These are phyloP conservation scores for Salix koriyanagi DNA, from an alignment of 345 rosid genomes.

Conservation along the genomic window DNA sequence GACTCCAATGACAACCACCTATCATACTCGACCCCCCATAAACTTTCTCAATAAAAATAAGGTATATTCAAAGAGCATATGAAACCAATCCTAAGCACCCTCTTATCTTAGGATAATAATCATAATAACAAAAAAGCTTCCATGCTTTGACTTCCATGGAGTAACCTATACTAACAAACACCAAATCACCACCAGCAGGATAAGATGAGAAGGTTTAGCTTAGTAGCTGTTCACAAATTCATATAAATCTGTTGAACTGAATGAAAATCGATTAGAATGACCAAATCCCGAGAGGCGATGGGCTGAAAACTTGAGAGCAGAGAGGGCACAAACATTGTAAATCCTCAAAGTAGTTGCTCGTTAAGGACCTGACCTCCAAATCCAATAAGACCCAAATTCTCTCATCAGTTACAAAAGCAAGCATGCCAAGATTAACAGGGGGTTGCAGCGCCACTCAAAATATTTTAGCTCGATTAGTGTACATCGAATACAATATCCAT, in stretches of 20 bases:
- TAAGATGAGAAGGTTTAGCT: not conserved
- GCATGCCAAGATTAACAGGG: not conserved
- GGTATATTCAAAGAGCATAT: no score
- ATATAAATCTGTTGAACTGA: not conserved
- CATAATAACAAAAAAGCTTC: not conserved
- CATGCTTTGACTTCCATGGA: not conserved
- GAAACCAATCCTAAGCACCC: not conserved
- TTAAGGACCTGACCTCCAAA: not conserved
- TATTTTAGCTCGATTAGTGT: not conserved
- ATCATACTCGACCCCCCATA: not conserved
- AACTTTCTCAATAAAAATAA: no score
- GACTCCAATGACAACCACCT: not conserved
- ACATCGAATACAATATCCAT: not conserved
- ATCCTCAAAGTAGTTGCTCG: not conserved
- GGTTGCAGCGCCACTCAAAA: not conserved
- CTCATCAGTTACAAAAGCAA: not conserved
- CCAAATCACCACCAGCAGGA: not conserved
- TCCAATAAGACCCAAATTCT: not conserved
- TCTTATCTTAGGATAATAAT: not conserved
- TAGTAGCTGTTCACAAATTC: not conserved
- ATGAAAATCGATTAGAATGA: not conserved
- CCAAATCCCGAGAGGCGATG: not conserved
- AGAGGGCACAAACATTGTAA: not conserved
- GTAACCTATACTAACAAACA: not conserved
- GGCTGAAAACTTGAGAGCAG: not conserved